Evolutionary conservation across 2,329 filamentous ascomycete species (phyloP).

Genomic region (Metarhizium album): DNA sequence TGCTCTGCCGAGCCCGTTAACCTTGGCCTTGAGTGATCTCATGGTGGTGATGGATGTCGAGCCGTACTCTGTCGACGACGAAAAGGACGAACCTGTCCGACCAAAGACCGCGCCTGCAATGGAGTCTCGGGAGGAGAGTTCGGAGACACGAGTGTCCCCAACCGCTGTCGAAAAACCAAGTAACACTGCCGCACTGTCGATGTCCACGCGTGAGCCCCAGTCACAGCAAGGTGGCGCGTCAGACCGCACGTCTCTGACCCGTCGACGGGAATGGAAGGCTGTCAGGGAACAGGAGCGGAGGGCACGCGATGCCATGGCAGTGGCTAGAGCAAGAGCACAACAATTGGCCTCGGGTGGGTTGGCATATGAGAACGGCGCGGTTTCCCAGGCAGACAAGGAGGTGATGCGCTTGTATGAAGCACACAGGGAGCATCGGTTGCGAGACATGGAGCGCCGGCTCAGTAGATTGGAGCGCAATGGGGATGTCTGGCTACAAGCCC

Average conservation of each 20-base stretch:
- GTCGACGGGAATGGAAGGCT: constrained; percentile 24
- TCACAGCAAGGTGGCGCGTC: constrained; percentile 12
- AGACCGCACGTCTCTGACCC: constrained; percentile 21
- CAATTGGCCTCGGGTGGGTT: constrained; percentile 13
- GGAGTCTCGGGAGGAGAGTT: neutral
- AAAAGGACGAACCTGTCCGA: neutral
- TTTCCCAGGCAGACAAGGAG: constrained; percentile 20
- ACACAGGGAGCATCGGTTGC: constrained; percentile 29
- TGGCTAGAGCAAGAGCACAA: constrained; percentile 13
- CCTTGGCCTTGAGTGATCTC: constrained; percentile 22
- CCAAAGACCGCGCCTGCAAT: neutral
- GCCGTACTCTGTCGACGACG: constrained; percentile 15
- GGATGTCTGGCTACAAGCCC: constrained; percentile 32
- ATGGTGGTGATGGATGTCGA: constrained; percentile 29
- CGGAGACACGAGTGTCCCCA: neutral
- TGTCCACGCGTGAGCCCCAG: constrained; percentile 19
- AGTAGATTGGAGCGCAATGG: constrained; percentile 35
- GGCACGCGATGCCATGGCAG: constrained; percentile 11
- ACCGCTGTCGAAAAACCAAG: constrained; percentile 1
- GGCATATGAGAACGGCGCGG: constrained; percentile 14
- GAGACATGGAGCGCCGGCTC: constrained; percentile 37
- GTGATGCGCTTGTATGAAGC: constrained; percentile 28
- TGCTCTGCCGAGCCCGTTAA: neutral
- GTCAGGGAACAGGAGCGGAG: constrained; percentile 18
- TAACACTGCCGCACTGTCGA: constrained; percentile 21